These are phyloP conservation scores for Isabelozyma rhagii DNA, from an alignment of 805 yeast species.

Conservation along the genomic window DNA sequence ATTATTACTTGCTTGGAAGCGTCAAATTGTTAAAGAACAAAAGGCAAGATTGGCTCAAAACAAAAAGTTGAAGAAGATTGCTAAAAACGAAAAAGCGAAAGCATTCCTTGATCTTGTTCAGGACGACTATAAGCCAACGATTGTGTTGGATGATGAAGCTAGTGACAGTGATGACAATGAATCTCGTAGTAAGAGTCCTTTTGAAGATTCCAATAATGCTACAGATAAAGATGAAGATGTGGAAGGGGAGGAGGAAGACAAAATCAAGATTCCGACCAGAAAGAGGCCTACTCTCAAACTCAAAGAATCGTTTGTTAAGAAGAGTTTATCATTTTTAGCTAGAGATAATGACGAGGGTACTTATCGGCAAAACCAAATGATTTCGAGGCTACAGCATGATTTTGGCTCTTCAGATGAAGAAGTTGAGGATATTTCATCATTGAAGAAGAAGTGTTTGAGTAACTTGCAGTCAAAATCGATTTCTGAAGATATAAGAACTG, in stretches of 20 bases:
- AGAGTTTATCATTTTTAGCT: conserved; percentile 51
- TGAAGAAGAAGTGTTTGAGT: conserved; percentile 42
- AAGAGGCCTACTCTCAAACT: conserved; percentile 33
- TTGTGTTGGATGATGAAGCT: conserved; percentile 21
- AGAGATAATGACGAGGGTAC: conserved; percentile 26
- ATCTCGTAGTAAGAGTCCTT: conserved; percentile 15
- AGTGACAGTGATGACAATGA: conserved; percentile 18
- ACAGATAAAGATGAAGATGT: conserved; percentile 11
- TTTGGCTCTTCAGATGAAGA: conserved; percentile 35
- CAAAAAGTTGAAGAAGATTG: conserved; percentile 39
- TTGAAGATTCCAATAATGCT: conserved; percentile 1
- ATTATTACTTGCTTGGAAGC: conserved; percentile 44
- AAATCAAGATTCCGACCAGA: conserved; percentile 20
- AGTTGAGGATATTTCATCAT: conserved; percentile 41
- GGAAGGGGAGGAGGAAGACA: conserved; percentile 13
- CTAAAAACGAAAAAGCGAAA: conserved; percentile 53
- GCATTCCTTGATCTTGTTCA: conserved; percentile 68
- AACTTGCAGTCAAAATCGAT: conserved; percentile 16
- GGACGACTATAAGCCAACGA: conserved; percentile 29
- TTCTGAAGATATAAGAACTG: conserved; percentile 11
- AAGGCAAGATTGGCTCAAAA: conserved; percentile 46
- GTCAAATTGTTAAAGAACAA: conserved; percentile 44
- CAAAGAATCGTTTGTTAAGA: conserved; percentile 55
- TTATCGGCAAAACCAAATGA: conserved; percentile 27
- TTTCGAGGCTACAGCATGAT: conserved; percentile 36